Percentiles rank a stretch among this genome's conserved stretches.
Conservation (phyloP, 1,284 basidiomycete genomes). For the Heterobasidion parviporum region DNA sequence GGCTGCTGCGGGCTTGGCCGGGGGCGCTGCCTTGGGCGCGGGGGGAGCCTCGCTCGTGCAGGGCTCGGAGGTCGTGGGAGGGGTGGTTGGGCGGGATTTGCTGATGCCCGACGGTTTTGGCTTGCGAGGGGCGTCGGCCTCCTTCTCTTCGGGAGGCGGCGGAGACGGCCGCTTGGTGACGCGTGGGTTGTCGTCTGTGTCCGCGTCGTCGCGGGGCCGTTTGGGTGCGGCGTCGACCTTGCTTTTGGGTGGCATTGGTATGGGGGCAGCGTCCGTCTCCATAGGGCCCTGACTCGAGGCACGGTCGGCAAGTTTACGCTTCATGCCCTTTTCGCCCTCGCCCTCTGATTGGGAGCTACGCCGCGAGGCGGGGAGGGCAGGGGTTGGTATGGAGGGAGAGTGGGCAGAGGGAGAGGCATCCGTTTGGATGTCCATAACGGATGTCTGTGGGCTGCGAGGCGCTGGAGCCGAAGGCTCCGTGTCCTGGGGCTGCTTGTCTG, state of each 20-base stretch:
- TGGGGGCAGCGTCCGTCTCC: slow-evolving; percentile 3
- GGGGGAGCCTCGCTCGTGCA: neutral
- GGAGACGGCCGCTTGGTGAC: slow-evolving; percentile 60
- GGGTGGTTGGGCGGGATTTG: slow-evolving; percentile 1
- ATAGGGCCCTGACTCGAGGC: slow-evolving; percentile 29
- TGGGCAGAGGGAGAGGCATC: neutral
- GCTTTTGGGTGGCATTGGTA: slow-evolving; percentile 17
- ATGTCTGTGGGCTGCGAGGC: neutral
- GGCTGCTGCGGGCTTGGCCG: slow-evolving; percentile 5
- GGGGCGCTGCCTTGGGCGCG: neutral
- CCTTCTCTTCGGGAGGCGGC: slow-evolving; percentile 40
- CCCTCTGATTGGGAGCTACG: neutral
- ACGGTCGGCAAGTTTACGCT: slow-evolving; percentile 50
- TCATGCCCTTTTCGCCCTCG: slow-evolving; percentile 21
- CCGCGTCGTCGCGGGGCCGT: slow-evolving; percentile 44
- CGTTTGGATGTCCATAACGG: slow-evolving; percentile 1
- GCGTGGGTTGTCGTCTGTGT: slow-evolving; percentile 49
- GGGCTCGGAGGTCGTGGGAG: neutral
- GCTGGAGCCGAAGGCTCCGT: neutral
- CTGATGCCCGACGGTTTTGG: neutral
- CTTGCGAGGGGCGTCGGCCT: neutral
- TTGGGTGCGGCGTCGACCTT: slow-evolving; percentile 22
- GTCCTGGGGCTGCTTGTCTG: neutral
- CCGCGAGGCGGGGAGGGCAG: neutral
- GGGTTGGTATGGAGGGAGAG: neutral